These are phyloP conservation scores for Kodamaea sp. DNA, from an alignment of 1,139 yeast species.

Conservation along the genomic window DNA sequence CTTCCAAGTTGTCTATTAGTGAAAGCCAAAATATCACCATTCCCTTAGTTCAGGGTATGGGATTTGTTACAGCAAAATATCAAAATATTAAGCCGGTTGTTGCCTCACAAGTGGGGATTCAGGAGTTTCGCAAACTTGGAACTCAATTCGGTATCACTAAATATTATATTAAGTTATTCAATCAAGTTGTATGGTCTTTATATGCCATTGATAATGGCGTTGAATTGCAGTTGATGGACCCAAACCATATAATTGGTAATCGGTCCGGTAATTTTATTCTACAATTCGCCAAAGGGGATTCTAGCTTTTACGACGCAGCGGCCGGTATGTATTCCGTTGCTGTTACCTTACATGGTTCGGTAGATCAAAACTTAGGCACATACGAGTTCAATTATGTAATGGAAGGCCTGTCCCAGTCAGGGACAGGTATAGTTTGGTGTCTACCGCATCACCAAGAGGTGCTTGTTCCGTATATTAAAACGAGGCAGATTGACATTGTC, in stretches of 20 bases:
- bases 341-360: slow-evolving; percentile 25
- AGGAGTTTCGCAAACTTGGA: slow-evolving; percentile 31
- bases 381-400: slow-evolving; percentile 30
- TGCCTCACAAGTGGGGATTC: slow-evolving; percentile 63
- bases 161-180: slow-evolving; percentile 34
- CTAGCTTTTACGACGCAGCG: slow-evolving; percentile 47
- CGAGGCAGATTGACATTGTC: slow-evolving; percentile 30
- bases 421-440: slow-evolving; percentile 44
- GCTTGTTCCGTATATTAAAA: slow-evolving; percentile 22
- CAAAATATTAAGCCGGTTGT: slow-evolving; percentile 51
- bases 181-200: slow-evolving; percentile 42
- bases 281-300: slow-evolving; percentile 47
- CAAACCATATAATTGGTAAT: slow-evolving; percentile 50
- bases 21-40: slow-evolving; percentile 21
- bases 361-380: slow-evolving; percentile 22
- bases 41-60: slow-evolving; percentile 60
- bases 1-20: slow-evolving; percentile 21
- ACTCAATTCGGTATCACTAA: slow-evolving; percentile 19
- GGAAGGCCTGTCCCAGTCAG: slow-evolving; percentile 28
- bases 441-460: slow-evolving; percentile 67
- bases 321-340: slow-evolving; percentile 41
- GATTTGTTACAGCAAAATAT: slow-evolving; percentile 63
- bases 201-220: slow-evolving; percentile 34
- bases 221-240: slow-evolving; percentile 42
- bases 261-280: slow-evolving; percentile 22